phyloP scores from a whole-genome alignment of 495 filamentous ascomycete genomes.

The Neurospora sp. region DNA sequence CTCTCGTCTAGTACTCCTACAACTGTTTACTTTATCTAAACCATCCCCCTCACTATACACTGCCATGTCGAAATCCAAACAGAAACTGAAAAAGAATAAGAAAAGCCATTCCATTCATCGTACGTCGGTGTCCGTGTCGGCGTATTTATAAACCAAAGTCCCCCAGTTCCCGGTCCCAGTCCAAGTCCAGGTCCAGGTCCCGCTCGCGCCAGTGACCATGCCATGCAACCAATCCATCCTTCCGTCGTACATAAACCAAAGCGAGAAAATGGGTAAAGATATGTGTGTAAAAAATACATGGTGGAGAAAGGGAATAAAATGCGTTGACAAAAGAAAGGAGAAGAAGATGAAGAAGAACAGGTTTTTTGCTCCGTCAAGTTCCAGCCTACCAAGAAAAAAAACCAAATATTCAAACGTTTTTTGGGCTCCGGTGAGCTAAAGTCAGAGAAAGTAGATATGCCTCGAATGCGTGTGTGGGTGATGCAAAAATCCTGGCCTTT shows the following conservation, averaged over 20 bases:
- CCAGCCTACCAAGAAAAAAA: not conserved
- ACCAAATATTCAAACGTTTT: not conserved
- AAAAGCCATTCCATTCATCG: not conserved
- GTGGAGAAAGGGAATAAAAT: not conserved
- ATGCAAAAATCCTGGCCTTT: not conserved
- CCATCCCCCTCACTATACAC: not conserved
- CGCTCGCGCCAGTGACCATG: not conserved
- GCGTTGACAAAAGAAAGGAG: not conserved
- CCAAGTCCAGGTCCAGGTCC: not conserved
- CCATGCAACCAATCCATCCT: not conserved
- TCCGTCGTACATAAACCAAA: not conserved
- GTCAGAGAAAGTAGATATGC: not conserved
- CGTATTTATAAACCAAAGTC: not conserved
- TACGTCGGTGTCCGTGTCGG: not conserved
- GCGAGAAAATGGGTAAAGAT: not conserved
- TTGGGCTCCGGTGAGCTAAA: not conserved
- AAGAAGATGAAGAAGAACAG: not conserved
- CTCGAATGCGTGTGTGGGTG: not conserved
- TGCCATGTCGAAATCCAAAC: not conserved
- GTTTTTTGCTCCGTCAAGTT: not conserved
- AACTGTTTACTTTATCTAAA: not conserved
- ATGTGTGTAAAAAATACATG: not conserved
- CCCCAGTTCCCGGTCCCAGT: not conserved
- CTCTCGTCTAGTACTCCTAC: not conserved
- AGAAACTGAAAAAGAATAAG: not conserved